Conservation (phyloP, 176 grass and related monocot species). For the Chrysopogon serrulatus region DNA sequence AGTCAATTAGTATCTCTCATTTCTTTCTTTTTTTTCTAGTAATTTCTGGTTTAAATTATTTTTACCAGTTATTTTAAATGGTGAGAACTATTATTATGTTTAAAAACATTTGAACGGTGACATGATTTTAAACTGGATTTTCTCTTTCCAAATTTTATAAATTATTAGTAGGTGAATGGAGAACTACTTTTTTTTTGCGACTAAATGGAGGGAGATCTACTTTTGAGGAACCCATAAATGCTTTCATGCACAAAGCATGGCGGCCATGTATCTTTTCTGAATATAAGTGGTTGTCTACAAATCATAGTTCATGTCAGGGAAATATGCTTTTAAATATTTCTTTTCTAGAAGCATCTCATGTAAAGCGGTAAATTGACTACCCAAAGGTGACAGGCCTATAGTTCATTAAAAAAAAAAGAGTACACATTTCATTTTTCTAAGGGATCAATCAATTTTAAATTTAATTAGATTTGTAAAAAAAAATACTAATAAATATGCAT, state of each 20-base stretch:
- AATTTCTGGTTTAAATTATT: background rate
- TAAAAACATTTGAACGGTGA: too few species aligned
- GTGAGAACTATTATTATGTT: background rate
- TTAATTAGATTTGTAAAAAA: too few species aligned
- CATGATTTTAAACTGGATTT: background rate
- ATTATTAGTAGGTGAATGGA: background rate
- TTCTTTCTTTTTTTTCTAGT: background rate
- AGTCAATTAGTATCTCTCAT: background rate
- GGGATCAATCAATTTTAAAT: too few species aligned
- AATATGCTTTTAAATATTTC: background rate
- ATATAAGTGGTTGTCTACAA: background rate
- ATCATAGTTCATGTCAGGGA: background rate
- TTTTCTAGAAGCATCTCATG: background rate
- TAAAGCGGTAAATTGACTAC: too few species aligned
- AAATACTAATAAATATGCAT: too few species aligned
- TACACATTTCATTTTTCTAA: too few species aligned
- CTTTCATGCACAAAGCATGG: background rate
- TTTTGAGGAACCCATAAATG: background rate
- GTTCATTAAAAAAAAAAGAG: too few species aligned
- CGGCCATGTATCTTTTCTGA: background rate
- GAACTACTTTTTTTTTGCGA: too few species aligned
- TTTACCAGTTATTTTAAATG: background rate
- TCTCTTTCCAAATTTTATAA: background rate
- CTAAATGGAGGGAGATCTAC: too few species aligned
- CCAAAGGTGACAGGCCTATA: too few species aligned